These are phyloP conservation scores for Candida sp. DNA, from an alignment of 1,139 yeast genomes.

Conservation along the genomic window DNA sequence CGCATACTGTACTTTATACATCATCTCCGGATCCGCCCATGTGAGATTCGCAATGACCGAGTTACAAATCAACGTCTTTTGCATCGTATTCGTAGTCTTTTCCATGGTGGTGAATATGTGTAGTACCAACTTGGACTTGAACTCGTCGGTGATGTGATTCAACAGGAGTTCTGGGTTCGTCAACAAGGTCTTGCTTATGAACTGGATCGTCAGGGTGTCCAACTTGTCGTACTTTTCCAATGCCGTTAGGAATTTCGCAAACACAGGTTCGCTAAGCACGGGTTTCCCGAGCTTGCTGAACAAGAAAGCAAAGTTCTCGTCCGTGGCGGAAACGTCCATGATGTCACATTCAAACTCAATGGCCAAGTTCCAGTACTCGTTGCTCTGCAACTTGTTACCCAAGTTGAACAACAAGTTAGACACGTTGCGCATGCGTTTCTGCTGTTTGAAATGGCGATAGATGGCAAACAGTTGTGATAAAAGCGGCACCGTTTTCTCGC, in stretches of 20 bases:
- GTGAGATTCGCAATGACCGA: constrained; percentile 16
- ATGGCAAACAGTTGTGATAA: constrained; percentile 16
- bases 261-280: not conserved
- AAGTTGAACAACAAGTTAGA: constrained; percentile 27
- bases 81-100: constrained; percentile 13
- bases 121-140: constrained; percentile 5
- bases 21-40: constrained; percentile 15
- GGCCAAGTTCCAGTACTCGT: constrained; percentile 18
- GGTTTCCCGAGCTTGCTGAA: constrained; percentile 21
- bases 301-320: constrained; percentile 15
- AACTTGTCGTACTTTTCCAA: not conserved
- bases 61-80: constrained; percentile 19
- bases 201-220: constrained; percentile 2
- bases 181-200: constrained; percentile 6
- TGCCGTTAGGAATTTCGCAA: not conserved
- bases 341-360: constrained; percentile 26
- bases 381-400: constrained; percentile 16
- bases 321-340: constrained; percentile 13
- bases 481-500: constrained; percentile 5
- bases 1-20: constrained; percentile 18
- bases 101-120: constrained; percentile 16
- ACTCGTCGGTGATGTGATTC: constrained; percentile 7
- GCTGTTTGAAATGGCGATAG: constrained; percentile 23
- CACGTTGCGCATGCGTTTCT: constrained; percentile 32
- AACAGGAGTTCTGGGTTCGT: constrained; percentile 3